Conservation (phyloP, 345 rosid genomes). For the Hibiscus syriacus region DNA sequence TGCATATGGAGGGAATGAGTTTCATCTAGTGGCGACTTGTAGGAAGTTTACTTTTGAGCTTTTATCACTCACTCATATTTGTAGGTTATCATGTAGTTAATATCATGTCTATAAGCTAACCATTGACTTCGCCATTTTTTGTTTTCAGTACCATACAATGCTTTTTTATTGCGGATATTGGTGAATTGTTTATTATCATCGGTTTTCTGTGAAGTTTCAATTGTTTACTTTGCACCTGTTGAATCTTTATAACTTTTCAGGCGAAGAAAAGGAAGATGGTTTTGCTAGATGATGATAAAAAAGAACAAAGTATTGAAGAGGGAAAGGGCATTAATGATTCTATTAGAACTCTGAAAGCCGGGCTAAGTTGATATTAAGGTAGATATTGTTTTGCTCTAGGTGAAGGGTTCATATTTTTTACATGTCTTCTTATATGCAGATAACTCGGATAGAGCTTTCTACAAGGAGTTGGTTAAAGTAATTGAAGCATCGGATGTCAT, state of each 20-base stretch:
- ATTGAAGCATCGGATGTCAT: conserved; percentile 89
- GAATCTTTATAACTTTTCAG: conserved; percentile 22
- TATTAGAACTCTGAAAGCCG: conserved; percentile 32
- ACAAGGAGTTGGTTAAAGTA: conserved; percentile 90
- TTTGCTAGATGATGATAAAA: conserved; percentile 39
- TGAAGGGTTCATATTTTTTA: not conserved
- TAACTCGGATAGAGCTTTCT: conserved; percentile 84
- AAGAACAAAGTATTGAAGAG: conserved; percentile 25
- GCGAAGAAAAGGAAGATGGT: conserved; percentile 75
- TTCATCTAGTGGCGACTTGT: not conserved
- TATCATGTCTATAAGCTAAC: not conserved
- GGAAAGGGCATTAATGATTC: conserved; percentile 20
- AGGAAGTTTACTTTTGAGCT: not conserved
- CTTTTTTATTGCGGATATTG: not conserved
- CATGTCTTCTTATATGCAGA: conserved; percentile 37
- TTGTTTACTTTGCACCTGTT: not conserved
- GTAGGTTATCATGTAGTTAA: not conserved
- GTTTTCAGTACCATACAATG: too few relatives aligned
- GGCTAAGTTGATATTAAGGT: conserved; percentile 33
- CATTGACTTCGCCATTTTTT: too few relatives aligned
- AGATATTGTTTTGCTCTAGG: not conserved
- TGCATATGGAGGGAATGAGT: not conserved
- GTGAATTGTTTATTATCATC: not conserved
- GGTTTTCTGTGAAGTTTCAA: not conserved
- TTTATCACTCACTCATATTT: not conserved